Percentiles rank a stretch among this genome's conserved stretches.
phyloP scores from a whole-genome alignment of 2,329 filamentous ascomycete species.

The Aspergillus fumigatiaffinis region DNA sequence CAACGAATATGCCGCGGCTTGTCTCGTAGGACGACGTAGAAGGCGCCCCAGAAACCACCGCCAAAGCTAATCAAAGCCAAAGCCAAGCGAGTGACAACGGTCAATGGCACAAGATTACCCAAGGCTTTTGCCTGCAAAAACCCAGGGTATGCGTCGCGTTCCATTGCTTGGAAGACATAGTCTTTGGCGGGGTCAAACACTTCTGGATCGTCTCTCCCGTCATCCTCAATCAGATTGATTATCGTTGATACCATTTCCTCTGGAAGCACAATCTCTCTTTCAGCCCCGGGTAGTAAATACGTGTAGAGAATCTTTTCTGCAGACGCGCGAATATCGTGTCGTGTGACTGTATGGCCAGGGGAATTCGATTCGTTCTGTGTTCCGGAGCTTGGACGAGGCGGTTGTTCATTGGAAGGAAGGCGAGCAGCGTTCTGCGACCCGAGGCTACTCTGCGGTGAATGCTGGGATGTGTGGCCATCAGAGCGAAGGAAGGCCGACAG shows the following conservation, averaged over 20 bases:
- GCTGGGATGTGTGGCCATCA: conserved; percentile 44
- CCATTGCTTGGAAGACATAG: conserved; percentile 99
- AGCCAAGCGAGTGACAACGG: conserved; percentile 79
- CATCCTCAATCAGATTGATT: conserved; percentile 81
- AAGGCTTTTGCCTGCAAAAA: conserved; percentile 93
- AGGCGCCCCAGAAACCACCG: conserved; percentile 88
- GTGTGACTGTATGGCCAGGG: conserved; percentile 75
- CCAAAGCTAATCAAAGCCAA: conserved; percentile 83
- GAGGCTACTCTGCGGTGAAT: conserved; percentile 54
- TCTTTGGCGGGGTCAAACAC: conserved; percentile 97
- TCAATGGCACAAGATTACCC: conserved; percentile 90
- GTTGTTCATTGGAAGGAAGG: conserved; percentile 43
- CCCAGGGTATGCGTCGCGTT: conserved; percentile 96
- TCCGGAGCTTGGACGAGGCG: conserved; percentile 55
- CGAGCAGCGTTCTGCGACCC: conserved; percentile 44
- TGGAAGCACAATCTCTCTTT: conserved; percentile 91
- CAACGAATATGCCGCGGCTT: conserved; percentile 68
- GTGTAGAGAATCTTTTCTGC: conserved; percentile 99
- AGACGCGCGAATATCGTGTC: conserved; percentile 84
- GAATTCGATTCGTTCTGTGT: conserved; percentile 74
- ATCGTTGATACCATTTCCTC: conserved; percentile 82
- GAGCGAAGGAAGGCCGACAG: conserved; percentile 83
- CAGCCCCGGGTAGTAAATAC: conserved; percentile 88
- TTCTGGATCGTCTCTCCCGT: conserved; percentile 90
- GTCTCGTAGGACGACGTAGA: conserved; percentile 88